Conservation (phyloP, 257 asterid genomes). For the Oldenlandia corymbosa region DNA sequence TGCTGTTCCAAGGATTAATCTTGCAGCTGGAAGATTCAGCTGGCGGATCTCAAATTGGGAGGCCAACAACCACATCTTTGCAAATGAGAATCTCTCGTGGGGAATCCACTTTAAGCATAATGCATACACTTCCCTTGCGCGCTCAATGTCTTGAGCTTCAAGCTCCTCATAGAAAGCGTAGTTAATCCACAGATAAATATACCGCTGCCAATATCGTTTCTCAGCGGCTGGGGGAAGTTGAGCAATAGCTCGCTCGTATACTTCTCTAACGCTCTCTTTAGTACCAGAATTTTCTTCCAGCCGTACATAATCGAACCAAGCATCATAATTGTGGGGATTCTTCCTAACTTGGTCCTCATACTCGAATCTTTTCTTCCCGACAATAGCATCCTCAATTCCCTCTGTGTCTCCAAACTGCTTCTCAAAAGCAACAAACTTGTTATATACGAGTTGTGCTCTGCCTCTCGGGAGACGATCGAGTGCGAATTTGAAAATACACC, state of each 20-base stretch:
- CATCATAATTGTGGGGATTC: conserved; percentile 76
- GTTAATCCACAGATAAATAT: conserved; percentile 86
- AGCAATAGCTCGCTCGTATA: conserved; percentile 85
- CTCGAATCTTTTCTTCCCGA: conserved; percentile 84
- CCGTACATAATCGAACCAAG: conserved; percentile 84
- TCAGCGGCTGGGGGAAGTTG: conserved; percentile 91
- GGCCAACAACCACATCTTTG: conserved; percentile 92
- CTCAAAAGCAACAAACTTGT: conserved; percentile 86
- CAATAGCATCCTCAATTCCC: conserved; percentile 92
- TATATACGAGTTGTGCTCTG: conserved; percentile 78
- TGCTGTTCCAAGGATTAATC: conserved; percentile 35
- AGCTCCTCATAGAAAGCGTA: conserved; percentile 87
- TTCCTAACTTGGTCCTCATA: conserved; percentile 87
- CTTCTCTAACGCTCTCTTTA: conserved; percentile 63
- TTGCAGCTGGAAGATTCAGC: conserved; percentile 43
- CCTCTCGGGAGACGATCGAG: conserved; percentile 90
- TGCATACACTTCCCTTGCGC: conserved; percentile 73
- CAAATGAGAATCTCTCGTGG: conserved; percentile 62
- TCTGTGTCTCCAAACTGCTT: conserved; percentile 87
- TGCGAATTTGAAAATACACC: conserved; percentile 75
- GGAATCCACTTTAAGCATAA: conserved; percentile 26
- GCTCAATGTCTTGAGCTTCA: conserved; percentile 71
- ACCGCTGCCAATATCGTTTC: conserved; percentile 91
- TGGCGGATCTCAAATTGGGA: conserved; percentile 94
- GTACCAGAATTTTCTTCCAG: conserved; percentile 75